These are phyloP conservation scores for Botrytis sinoallii DNA, from an alignment of 2,329 filamentous ascomycete genomes.

Conservation along the genomic window DNA sequence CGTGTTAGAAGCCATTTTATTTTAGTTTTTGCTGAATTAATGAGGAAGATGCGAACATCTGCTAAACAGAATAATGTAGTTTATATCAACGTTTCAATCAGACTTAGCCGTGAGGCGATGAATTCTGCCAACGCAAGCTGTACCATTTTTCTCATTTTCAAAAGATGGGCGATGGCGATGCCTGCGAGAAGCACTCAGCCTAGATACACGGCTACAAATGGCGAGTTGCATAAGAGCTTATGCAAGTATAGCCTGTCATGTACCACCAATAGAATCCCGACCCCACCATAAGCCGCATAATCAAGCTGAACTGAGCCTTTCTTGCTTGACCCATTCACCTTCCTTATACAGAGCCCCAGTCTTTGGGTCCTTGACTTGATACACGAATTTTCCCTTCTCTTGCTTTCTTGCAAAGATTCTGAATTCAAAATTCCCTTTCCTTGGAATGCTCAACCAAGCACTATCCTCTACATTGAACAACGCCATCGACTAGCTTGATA, in stretches of 20 bases:
- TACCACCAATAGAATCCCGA: background rate
- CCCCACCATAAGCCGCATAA: background rate
- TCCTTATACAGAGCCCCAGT: conserved; percentile 17
- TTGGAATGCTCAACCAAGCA: background rate
- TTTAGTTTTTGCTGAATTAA: background rate
- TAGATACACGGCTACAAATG: background rate
- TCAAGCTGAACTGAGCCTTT: conserved; percentile 4
- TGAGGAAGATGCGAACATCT: background rate
- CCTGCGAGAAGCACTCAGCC: background rate
- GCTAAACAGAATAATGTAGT: background rate
- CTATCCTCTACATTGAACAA: background rate
- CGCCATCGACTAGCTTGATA: background rate
- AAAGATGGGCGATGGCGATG: background rate
- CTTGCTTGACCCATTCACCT: conserved; percentile 21
- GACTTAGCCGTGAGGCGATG: background rate
- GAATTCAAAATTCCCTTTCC: conserved; percentile 10
- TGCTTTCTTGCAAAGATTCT: background rate
- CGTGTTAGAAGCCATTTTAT: background rate
- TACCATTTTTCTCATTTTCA: background rate
- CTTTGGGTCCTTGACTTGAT: conserved; percentile 18
- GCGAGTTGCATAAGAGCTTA: background rate
- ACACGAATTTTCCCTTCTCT: conserved; percentile 11
- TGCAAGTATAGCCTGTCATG: background rate
- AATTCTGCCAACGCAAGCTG: background rate
- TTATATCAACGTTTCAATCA: background rate